A percentile compares a stretch with the other conserved stretches of the same genome.
These are phyloP conservation scores for Moesziomyces sp. DNA, from an alignment of 1,284 basidiomycete genomes.

Conservation along the genomic window DNA sequence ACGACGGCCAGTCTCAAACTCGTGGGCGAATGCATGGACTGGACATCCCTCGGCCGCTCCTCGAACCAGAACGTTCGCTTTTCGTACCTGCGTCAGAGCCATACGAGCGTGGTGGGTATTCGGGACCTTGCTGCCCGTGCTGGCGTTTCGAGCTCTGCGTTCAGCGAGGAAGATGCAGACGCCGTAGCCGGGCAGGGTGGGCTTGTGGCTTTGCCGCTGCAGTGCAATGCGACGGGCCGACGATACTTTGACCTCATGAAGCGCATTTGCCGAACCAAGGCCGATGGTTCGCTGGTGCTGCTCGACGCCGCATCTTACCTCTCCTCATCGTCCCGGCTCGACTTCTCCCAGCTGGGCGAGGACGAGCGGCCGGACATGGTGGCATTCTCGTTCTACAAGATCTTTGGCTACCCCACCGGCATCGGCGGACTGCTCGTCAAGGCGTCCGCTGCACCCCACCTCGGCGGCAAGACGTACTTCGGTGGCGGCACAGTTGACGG, in stretches of 20 bases:
- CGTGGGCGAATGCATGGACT: slow-evolving; percentile 52
- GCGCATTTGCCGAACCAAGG: slow-evolving; percentile 9
- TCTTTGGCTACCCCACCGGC: slow-evolving; percentile 56
- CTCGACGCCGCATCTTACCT: slow-evolving; percentile 55
- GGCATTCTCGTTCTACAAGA: slow-evolving; percentile 58
- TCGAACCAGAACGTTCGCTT: slow-evolving; percentile 8
- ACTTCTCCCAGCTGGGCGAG: slow-evolving; percentile 6
- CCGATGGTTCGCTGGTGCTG: slow-evolving; percentile 21
- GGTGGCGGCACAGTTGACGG: slow-evolving; percentile 55
- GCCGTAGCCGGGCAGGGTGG: background rate
- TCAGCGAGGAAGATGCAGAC: slow-evolving; percentile 4
- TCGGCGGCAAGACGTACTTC: slow-evolving; percentile 41
- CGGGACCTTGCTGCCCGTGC: slow-evolving; percentile 35
- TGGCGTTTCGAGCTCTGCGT: slow-evolving; percentile 4
- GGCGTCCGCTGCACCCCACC: slow-evolving; percentile 15
- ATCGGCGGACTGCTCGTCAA: slow-evolving; percentile 53
- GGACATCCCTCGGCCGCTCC: background rate
- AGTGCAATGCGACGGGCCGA: slow-evolving; percentile 57
- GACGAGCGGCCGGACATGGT: slow-evolving; percentile 46
- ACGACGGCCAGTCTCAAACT: slow-evolving; percentile 52
- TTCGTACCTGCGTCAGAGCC: slow-evolving; percentile 39
- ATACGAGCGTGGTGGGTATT: slow-evolving; percentile 53
- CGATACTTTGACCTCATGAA: slow-evolving; percentile 32
- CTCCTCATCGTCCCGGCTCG: slow-evolving; percentile 37
- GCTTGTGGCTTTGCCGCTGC: slow-evolving; percentile 47